phyloP scores from a whole-genome alignment of 345 rosid genomes.

The Arabidopsis arenosa region DNA sequence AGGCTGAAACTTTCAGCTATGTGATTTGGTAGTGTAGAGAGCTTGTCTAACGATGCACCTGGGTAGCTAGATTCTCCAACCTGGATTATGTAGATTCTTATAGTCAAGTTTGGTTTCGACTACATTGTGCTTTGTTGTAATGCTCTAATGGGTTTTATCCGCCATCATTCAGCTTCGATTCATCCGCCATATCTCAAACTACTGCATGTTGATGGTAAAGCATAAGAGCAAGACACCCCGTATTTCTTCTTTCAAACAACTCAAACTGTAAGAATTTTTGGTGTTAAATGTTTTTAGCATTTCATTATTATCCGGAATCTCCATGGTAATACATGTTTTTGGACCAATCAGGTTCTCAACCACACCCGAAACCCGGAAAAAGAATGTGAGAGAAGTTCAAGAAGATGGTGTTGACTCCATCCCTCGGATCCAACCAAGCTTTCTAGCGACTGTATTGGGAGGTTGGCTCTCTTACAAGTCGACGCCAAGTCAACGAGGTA shows the following conservation, averaged over 20 bases:
- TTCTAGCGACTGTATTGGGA: slow-evolving; percentile 43
- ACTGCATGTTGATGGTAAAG: slow-evolving; percentile 47
- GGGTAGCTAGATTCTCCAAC: slow-evolving; percentile 16
- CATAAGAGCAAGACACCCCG: slow-evolving; percentile 44
- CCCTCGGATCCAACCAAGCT: slow-evolving; percentile 36
- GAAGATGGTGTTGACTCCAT: slow-evolving; percentile 40
- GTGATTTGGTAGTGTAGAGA: slow-evolving; percentile 9
- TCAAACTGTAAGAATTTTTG: slow-evolving; percentile 52
- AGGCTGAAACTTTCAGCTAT: too few species aligned
- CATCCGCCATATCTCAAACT: slow-evolving; percentile 63
- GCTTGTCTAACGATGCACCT: not conserved
- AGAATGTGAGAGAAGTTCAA: slow-evolving; percentile 18
- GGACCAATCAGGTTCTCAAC: slow-evolving; percentile 34
- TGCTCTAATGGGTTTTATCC: slow-evolving; percentile 9
- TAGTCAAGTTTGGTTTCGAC: not conserved
- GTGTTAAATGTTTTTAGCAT: not conserved
- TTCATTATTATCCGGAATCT: not conserved
- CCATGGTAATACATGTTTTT: slow-evolving; percentile 19
- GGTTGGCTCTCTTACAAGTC: slow-evolving; percentile 54
- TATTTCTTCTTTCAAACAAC: slow-evolving; percentile 42
- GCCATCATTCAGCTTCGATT: slow-evolving; percentile 66
- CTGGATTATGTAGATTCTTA: slow-evolving; percentile 7
- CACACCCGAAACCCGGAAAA: slow-evolving; percentile 26
- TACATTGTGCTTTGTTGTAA: not conserved
- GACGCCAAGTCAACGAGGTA: slow-evolving; percentile 39